Evolutionary conservation across 768 basidiomycete genomes (phyloP), one percentile per base, ranked within the genome.

Genomic region (Lyophyllum shimeji): DNA sequence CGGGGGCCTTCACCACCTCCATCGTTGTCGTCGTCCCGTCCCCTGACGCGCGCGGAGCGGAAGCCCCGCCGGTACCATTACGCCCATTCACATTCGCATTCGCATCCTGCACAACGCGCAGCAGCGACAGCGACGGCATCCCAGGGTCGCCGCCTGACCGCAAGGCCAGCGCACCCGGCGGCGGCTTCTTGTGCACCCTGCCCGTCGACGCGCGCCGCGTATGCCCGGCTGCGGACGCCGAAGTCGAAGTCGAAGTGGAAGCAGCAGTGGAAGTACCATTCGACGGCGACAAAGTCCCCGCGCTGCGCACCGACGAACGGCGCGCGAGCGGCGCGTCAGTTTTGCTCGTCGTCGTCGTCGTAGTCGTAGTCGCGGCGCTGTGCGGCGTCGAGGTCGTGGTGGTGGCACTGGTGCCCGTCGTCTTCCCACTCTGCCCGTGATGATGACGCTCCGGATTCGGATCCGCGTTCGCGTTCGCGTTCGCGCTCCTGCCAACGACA

Each of bases 91-190:
- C 2, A 18, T 50, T 40, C 39, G 29, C 47, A 34, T 31, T 29
- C 20, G 27, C 51, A 23, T n/a, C 57, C 13, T 42, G 45, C 7
- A 56, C 57, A 49, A 52, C 71, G 66, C 29, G 44, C 61, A 45
- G 70, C 70, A 23, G 84, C 82, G 53, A 75, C 80, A 62, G 70
- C 70, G 23, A 84, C 82, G 53, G 75, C 80, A 62, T 88, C 86
- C 8, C 24, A 34, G n/a, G n/a, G n/a, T n/a, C n/a, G n/a, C n/a
- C n/a, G n/a, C n/a, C n/a, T n/a, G n/a, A n/a, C n/a, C n/a, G n/a
- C n/a, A n/a, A n/a, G n/a, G n/a, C n/a, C n/a, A 58, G 43, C 34
- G 50, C 29, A 25, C 63, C 60, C 47, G 42, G 56, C 42, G 57
- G 50, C 65, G 57, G 33, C 65, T 64, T 29, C 65, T 60, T 17